Evolutionary conservation across 148 eudicot species (phyloP), one percentile per base, ranked within the genome.

Genomic region (Linanthus parryae): DNA sequence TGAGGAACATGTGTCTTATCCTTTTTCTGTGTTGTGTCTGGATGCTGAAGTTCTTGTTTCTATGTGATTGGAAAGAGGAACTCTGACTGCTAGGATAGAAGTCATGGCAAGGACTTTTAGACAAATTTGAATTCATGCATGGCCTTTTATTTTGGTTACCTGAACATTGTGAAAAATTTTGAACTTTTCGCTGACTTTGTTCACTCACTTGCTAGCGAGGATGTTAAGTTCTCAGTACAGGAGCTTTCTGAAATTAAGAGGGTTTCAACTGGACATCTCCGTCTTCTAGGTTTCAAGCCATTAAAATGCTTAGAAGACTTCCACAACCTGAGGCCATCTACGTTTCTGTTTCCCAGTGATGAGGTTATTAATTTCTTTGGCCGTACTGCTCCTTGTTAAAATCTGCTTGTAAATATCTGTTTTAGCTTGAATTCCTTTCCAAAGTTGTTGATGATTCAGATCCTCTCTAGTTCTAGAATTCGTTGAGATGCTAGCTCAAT

Each of bases 261-360:
- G 69, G 77, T 80, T 54, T 67, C 90, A 44, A 73, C 75, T 52
- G 80, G 83, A 28, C 87, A 80, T 59, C 96, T 92, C 55, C 78
- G 88, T 50, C 94, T 92, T 72, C 73, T 92, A 58, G 99, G 99
- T 44, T 92, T 87, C 74, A 92, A 92, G 78, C 96, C 96, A 21
- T 68, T 92, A 65, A 78, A 70, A 67, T 87, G 83, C 67, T 69
- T 92, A 56, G 66, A 82, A 62, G 96, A 92, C 65, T 84, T 87
- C 70, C 85, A 92, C 81, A 92, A 92, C 69, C 71, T 87, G 73
- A 88, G 70, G 77, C 96, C 99, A 61, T 77, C 99, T 48, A 82
- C 94, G 3, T 92, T 87, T 74, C 62, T 92, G 48, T 92, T 76
- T 60, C 99, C 99, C 12, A 81, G 81, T 71, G 99, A 87, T 35